Evolutionary conservation across 768 basidiomycete species (phyloP), one percentile per base, ranked within the genome.

Genomic region (Rubroboletus satanas): DNA sequence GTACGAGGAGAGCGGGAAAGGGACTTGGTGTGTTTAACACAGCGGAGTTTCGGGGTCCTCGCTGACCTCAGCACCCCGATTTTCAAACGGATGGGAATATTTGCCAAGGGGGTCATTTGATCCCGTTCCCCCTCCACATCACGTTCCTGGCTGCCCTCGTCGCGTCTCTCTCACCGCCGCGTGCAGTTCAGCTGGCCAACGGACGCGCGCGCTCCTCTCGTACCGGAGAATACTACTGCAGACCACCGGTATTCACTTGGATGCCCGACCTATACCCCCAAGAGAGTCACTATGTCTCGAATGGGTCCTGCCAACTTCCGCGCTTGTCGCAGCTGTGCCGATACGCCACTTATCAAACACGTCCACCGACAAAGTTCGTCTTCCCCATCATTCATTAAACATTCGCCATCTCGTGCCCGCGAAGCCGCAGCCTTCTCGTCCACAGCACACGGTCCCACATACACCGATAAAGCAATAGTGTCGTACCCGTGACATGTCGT

Each of bases 271-370:
- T 26, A 3, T 1, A 26, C 66, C 64, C 61, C 54, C 21, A 42
- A 31, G 26, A 38, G 35, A 14, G 28, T 26, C 48, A 68, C 56
- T 68, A 64, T 69, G 60, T 46, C 70, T 70, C 21, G 18, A 59
- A 60, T 38, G 46, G 66, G 66, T 10, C 56, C 59, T 35, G 60
- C 42, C 52, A 51, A 59, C 60, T 46, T 70, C 69, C 69, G 71
- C 66, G 66, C 71, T 57, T 65, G 71, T 72, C 69, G 69, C 62
- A 56, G 32, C 56, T 49, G 45, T 61, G 51, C 47, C 51, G 39
- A 52, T 52, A 53, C 68, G 67, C 67, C 68, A 70, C 68, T 60
- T 55, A 70, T 62, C 66, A 68, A 63, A 66, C 66, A 33, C 45
- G 41, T 44, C 38, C 21, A 43, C 51, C 44, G 43, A 68, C 66